Evolutionary conservation across 495 filamentous ascomycete genomes (phyloP), one percentile per base, ranked within the genome.

Genomic region (Annulohypoxylon nitens): DNA sequence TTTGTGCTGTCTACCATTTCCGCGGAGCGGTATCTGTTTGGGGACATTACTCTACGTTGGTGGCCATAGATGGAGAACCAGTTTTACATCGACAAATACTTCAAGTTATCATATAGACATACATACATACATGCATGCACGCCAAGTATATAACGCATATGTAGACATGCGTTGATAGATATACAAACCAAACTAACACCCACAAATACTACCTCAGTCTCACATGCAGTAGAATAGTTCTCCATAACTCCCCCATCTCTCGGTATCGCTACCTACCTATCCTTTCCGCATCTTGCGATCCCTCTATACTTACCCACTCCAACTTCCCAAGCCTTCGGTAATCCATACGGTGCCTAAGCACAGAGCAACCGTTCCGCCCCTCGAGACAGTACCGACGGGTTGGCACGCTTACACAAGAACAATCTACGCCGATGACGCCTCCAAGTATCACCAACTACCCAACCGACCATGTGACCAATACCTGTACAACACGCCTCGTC

Each of bases 401-500:
- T 18, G 12, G 12, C 1, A 18, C 16, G 4, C 14, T 2, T n/a
- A 45, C 43, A 9, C 18, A 20, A 18, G 1, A 47, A 12, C 8
- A 4, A 12, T 18, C 16, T 4, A 47, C 43, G 8, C 48, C 20
- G 18, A 25, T 26, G 48, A 14, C 20, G 7, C 34, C 53, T 20
- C 30, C 53, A 37, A 37, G 53, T 57, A 57, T 37, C 33, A 57
- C 53, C 33, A 37, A 6, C 53, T 20, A 12, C 14, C 39, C 14
- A 37, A 6, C 53, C 11, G 36, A n/a, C 39, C 14, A 12, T 9
- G 16, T 11, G n/a, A 20, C 59, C 45, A 16, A 48, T 36, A 64
- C 41, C 51, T 6, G 47, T 55, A n/a, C 57, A 23, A 69, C 47
- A 10, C 54, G 59, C 57, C 57, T 57, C 65, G 57, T 61, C 65